These are phyloP conservation scores for Calonectria pteridis DNA, from an alignment of 2,329 filamentous ascomycete species.

Conservation along the genomic window DNA sequence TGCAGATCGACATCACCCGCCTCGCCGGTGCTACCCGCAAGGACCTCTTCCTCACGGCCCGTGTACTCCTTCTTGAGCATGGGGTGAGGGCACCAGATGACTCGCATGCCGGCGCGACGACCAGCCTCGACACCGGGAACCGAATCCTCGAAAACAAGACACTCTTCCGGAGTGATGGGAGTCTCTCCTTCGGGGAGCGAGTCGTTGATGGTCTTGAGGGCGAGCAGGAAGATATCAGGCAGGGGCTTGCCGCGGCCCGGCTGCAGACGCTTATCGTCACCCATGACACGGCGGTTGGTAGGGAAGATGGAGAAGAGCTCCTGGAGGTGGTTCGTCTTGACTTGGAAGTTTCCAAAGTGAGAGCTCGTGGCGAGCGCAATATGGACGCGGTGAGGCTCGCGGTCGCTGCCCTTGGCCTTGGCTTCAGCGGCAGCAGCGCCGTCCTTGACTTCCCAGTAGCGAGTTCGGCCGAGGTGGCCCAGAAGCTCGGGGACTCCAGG, in stretches of 20 bases:
- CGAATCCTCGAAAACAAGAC: constrained; percentile 95
- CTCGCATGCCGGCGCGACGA: constrained; percentile 91
- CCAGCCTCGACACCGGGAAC: constrained; percentile 94
- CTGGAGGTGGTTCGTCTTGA: constrained; percentile 77
- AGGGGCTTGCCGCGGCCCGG: constrained; percentile 90
- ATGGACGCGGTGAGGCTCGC: constrained; percentile 65
- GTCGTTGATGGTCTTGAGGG: constrained; percentile 86
- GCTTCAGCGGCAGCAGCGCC: constrained; percentile 38
- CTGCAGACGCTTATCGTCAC: constrained; percentile 85
- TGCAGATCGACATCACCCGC: constrained; percentile 67
- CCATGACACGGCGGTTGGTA: constrained; percentile 78
- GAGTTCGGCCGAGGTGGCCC: constrained; percentile 65
- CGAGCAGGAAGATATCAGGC: constrained; percentile 93
- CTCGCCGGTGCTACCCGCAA: constrained; percentile 85
- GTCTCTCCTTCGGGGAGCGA: constrained; percentile 72
- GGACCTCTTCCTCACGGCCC: constrained; percentile 82
- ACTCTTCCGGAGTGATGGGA: constrained; percentile 83
- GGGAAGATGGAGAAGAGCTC: constrained; percentile 76
- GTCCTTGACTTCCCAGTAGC: constrained; percentile 60
- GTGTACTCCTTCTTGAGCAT: constrained; percentile 81
- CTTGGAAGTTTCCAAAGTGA: constrained; percentile 75
- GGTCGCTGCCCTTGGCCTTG: constrained; percentile 31
- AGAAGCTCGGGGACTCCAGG: constrained; percentile 83
- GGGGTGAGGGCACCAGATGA: constrained; percentile 91
- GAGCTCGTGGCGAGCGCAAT: constrained; percentile 90